Evolutionary conservation across 345 rosid genomes (phyloP).

Genomic region (Aquilaria yunnanensis): DNA sequence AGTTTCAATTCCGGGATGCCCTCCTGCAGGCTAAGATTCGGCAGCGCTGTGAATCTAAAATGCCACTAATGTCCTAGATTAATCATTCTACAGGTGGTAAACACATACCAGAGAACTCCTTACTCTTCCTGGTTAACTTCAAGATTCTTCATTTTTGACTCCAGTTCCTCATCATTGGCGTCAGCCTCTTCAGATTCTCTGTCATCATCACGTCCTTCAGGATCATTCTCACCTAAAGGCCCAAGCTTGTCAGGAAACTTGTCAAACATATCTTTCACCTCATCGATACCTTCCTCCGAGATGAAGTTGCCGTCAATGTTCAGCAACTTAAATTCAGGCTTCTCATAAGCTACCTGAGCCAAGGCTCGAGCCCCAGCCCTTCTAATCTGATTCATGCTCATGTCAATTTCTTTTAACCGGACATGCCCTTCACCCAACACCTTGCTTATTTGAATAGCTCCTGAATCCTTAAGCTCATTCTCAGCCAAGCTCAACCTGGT

Average conservation of each 20-base stretch:
- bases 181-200: constrained; percentile 41
- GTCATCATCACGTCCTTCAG: constrained; percentile 60
- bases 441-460: constrained; percentile 55
- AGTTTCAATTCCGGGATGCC: neutral
- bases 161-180: constrained; percentile 50
- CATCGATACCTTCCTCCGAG: constrained; percentile 86
- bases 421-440: constrained; percentile 54
- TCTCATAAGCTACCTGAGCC: constrained; percentile 54
- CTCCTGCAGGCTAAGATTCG: constrained; percentile 11
- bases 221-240: constrained; percentile 75
- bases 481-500: constrained; percentile 76
- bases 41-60: constrained; percentile 19
- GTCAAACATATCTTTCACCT: constrained; percentile 61
- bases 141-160: constrained; percentile 62
- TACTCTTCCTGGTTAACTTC: constrained; percentile 48
- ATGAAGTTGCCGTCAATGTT: constrained; percentile 67
- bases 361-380: constrained; percentile 66
- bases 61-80: constrained; percentile 11
- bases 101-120: constrained; percentile 1
- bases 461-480: constrained; percentile 88
- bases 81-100: neutral
- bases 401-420: constrained; percentile 51
- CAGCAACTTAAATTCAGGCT: constrained; percentile 59
- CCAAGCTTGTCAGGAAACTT: constrained; percentile 60
- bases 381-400: constrained; percentile 50